Evolutionary conservation across 2,329 filamentous ascomycete genomes (phyloP), one percentile per base, ranked within the genome.

Genomic region (Lasiodiplodia hormozganensis): DNA sequence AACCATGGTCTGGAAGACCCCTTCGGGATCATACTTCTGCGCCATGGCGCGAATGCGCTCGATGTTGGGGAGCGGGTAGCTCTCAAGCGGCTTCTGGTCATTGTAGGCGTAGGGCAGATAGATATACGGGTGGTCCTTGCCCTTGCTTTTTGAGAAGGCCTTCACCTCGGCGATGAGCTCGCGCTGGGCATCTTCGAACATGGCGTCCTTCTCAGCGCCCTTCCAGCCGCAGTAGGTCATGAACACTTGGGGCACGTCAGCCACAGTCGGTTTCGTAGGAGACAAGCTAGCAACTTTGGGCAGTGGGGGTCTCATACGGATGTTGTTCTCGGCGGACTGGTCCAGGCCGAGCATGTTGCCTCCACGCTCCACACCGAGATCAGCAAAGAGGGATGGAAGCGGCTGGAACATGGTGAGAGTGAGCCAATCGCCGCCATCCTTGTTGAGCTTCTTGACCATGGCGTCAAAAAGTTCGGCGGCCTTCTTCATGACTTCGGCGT

Each of bases 401-500:
- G 70, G 64, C 52, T 72, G 70, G 58, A 72, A 66, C 58, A 73
- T 65, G 1, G 70, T 72, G 43, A 71, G 70, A 43, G 69, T 71
- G 53, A 70, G 68, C 62, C 72, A 74, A 62, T 71, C 69, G 2
- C 51, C 60, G 34, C 57, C 38, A 2, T 65, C 62, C 28, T 52
- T 16, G 31, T 77, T 77, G 64, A 79, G 69, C 47, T 73, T 75
- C 34, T 73, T 74, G 53, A 81, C 75, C 68, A 83, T 77, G 14
- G 78, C 76, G 53, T 76, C 72, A 72, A 83, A 82, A 66, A 82
- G 78, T 67, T 77, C 77, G 51, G 80, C 76, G 8, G 79, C 79
- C 54, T 79, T 74, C 25, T 72, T 72, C 71, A 82, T 76, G 16
- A 82, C 73, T 14, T 70, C 76, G 68, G 73, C 69, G 47, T 79